Evolutionary conservation across 345 rosid species (phyloP).

Genomic region (Citrus glauca): DNA sequence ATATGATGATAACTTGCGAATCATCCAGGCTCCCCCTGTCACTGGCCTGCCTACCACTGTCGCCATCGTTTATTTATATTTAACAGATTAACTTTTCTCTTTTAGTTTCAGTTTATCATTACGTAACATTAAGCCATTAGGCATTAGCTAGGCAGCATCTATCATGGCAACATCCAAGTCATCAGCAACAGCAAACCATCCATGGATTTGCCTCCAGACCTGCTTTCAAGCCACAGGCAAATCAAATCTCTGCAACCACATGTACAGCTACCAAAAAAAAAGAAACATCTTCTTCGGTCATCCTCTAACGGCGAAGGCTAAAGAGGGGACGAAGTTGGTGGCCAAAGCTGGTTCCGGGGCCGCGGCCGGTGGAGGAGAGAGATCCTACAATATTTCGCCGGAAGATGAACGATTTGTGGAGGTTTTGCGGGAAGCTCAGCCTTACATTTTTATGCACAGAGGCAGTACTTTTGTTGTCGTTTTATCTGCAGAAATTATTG

Average conservation of each 20-base stretch:
- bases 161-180: conserved; percentile 15
- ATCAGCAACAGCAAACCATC: too few species aligned
- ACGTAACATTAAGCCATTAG: too few species aligned
- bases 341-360: too few species aligned
- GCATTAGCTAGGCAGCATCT: not conserved
- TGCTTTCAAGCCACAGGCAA: not conserved
- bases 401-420: conserved; percentile 22
- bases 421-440: conserved; percentile 33
- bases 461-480: conserved; percentile 34
- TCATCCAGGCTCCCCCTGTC: too few species aligned
- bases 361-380: not conserved
- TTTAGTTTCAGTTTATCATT: too few species aligned
- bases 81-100: too few species aligned
- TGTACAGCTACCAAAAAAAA: not conserved
- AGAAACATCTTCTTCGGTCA: not conserved
- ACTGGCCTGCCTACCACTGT: too few species aligned
- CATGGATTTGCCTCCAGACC: too few species aligned
- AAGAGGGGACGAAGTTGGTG: too few species aligned
- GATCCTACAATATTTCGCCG: not conserved
- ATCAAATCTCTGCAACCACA: not conserved
- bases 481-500: conserved; percentile 28
- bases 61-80: too few species aligned
- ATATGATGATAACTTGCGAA: too few species aligned
- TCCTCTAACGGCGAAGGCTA: not conserved
- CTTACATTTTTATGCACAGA: conserved; percentile 27